Conservation (phyloP, 306 rosid genomes). For the Quercus suber region DNA sequence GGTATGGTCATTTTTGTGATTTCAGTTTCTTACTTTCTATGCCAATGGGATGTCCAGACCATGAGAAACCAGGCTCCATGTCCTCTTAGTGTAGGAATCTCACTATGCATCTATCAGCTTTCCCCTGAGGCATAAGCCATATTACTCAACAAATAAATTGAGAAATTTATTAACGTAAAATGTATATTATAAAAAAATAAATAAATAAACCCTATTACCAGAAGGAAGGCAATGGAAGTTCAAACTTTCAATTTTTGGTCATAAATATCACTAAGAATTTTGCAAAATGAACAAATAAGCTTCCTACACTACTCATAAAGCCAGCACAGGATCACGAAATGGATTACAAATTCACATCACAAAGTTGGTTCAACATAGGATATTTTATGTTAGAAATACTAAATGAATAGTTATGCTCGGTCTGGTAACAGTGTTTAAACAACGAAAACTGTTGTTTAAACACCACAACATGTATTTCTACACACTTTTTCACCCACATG, state of each 20-base stretch:
- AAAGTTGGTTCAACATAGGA: conserved; percentile 11
- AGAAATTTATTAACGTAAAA: background rate
- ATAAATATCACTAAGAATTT: background rate
- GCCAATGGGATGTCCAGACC: conserved; percentile 88
- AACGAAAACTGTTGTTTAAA: no score
- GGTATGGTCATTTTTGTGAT: background rate
- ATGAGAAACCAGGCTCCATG: conserved; percentile 85
- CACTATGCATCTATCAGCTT: conserved; percentile 78
- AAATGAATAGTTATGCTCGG: no score
- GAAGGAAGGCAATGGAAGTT: conserved; percentile 1
- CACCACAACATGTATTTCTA: no score
- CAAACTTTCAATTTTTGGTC: background rate
- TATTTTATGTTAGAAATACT: background rate
- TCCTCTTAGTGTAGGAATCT: conserved; percentile 82
- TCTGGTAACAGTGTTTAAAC: no score
- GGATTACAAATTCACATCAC: conserved; percentile 3
- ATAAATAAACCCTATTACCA: background rate
- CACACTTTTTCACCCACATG: no score
- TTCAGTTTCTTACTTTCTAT: conserved; percentile 55
- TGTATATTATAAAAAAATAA: background rate
- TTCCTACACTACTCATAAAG: background rate
- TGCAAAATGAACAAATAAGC: conserved; percentile 1
- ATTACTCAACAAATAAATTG: conserved; percentile 21
- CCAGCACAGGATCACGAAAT: conserved; percentile 4
- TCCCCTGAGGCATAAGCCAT: conserved; percentile 57